Percentiles rank a stretch among this genome's conserved stretches.
Conservation (phyloP, 192 early-diverging fungal genomes). For the Coemansia aciculifera region DNA sequence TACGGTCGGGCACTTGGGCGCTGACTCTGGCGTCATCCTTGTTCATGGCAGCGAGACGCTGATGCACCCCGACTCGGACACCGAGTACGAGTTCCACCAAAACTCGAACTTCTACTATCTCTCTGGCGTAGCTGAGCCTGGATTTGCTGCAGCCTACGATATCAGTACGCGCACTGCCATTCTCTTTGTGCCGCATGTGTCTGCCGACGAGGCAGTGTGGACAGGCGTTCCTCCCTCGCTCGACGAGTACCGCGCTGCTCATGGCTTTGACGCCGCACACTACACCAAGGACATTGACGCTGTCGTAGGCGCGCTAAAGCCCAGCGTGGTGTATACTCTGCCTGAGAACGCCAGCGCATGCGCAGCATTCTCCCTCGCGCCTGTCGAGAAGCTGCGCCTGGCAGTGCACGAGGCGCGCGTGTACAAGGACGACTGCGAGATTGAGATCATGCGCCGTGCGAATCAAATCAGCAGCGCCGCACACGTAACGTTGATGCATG, state of each 20-base stretch:
- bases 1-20: conserved; percentile 61
- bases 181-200: conserved; percentile 68
- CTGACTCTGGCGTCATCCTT: conserved; percentile 61
- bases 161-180: conserved; percentile 58
- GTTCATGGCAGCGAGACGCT: conserved; percentile 58
- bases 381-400: conserved; percentile 47
- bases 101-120: conserved; percentile 88
- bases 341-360: conserved; percentile 15
- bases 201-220: conserved; percentile 77
- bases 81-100: conserved; percentile 81
- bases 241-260: conserved; percentile 55
- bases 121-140: conserved; percentile 75
- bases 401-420: conserved; percentile 79
- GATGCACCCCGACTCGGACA: conserved; percentile 71
- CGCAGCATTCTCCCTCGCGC: neutral
- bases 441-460: conserved; percentile 75
- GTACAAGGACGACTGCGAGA: conserved; percentile 76
- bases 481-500: conserved; percentile 76
- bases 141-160: conserved; percentile 71
- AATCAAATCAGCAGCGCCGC: conserved; percentile 76
- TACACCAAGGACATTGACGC: conserved; percentile 59
- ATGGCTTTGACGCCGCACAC: conserved; percentile 71
- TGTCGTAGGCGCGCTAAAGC: conserved; percentile 47
- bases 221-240: conserved; percentile 67
- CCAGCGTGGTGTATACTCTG: conserved; percentile 57